A percentile compares a stretch with the other conserved stretches of the same genome.
phyloP scores from a whole-genome alignment of 2,329 filamentous ascomycete species.

The Fusarium chuoi region DNA sequence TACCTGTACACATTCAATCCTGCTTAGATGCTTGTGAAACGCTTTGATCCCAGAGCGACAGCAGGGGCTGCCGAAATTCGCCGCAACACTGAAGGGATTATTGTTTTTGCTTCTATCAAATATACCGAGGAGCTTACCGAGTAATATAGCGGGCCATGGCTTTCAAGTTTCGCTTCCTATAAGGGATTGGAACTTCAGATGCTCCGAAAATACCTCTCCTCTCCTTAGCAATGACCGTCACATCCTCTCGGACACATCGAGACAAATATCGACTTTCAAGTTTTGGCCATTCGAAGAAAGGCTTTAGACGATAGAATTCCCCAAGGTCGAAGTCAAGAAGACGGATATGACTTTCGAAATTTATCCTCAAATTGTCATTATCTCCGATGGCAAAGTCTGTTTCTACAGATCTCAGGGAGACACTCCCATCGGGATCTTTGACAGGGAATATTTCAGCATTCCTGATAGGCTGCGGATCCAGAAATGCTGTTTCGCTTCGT shows the following conservation, averaged over 20 bases:
- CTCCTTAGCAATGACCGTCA: background rate
- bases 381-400: background rate
- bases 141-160: background rate
- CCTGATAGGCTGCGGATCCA: background rate
- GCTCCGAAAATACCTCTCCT: background rate
- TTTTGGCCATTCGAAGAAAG: background rate
- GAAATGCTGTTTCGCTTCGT: background rate
- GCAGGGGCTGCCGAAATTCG: background rate
- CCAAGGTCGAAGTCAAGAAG: background rate
- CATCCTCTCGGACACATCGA: background rate
- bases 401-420: background rate
- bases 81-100: background rate
- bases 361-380: background rate
- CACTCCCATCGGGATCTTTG: background rate
- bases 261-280: background rate
- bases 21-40: background rate
- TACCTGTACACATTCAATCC: background rate
- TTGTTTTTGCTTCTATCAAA: background rate
- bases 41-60: background rate
- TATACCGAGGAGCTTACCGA: background rate
- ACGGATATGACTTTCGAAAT: rapidly evolving
- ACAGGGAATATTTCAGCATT: background rate
- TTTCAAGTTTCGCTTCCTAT: background rate
- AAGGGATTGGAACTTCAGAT: background rate
- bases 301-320: background rate